Percentiles rank a stretch among this genome's conserved stretches.
Conservation (phyloP, 768 basidiomycete genomes). For the Ramaria rubella region DNA sequence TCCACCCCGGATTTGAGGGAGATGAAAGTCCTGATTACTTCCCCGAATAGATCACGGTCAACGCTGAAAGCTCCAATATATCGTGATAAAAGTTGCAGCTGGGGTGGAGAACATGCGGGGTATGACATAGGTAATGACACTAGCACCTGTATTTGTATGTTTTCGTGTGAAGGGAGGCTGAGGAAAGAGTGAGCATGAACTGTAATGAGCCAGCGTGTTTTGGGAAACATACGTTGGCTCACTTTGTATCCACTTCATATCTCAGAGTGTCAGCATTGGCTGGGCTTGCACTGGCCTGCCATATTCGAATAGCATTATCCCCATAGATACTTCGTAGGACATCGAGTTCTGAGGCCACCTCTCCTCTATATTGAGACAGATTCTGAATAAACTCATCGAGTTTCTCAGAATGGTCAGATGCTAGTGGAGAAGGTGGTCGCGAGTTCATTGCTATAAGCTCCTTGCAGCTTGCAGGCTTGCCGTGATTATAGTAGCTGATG, state of each 20-base stretch:
- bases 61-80: constrained; percentile 79
- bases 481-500: too few species aligned
- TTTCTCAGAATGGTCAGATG: background rate
- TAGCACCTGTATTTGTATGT: constrained; percentile 29
- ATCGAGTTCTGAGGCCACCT: constrained; percentile 44
- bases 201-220: constrained; percentile 10
- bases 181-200: constrained; percentile 1
- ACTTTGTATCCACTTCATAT: constrained; percentile 63
- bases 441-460: background rate
- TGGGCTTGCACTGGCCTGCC: constrained; percentile 32
- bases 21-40: constrained; percentile 73
- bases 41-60: constrained; percentile 67
- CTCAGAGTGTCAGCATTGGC: constrained; percentile 35
- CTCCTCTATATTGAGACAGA: constrained; percentile 31
- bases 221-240: constrained; percentile 24
- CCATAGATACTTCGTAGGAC: constrained; percentile 84
- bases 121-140: constrained; percentile 47
- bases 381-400: constrained; percentile 2
- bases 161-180: constrained; percentile 41
- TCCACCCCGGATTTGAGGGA: constrained; percentile 64
- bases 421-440: constrained; percentile 4
- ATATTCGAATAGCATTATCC: constrained; percentile 54
- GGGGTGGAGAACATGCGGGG: constrained; percentile 63
- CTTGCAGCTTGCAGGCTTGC: too few species aligned
- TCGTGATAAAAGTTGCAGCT: constrained; percentile 76